Evolutionary conservation across 306 rosid genomes (phyloP).

Genomic region (Myrica gale): DNA sequence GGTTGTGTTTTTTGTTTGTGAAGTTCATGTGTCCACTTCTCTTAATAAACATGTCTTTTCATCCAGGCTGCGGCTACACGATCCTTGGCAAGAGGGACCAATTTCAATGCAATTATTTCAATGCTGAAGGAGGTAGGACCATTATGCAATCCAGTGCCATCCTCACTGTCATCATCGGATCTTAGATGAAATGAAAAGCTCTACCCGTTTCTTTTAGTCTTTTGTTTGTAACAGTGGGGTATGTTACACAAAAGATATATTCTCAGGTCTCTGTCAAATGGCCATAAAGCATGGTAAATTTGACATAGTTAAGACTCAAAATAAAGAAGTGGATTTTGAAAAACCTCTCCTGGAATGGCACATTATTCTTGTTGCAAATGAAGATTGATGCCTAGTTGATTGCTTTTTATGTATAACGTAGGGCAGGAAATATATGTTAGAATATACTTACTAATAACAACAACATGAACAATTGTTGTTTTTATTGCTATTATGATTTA

Average conservation of each 20-base stretch:
- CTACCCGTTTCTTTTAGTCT: neutral
- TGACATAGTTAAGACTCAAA: neutral
- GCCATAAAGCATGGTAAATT: neutral
- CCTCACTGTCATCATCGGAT: conserved; percentile 10
- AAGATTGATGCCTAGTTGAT: neutral
- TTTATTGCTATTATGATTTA: neutral
- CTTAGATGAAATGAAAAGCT: neutral
- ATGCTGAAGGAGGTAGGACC: conserved; percentile 88
- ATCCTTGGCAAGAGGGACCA: conserved; percentile 79
- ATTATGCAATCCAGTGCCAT: conserved; percentile 19
- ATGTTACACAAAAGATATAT: neutral
- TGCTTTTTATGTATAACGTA: neutral
- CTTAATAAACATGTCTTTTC: conserved; percentile 27
- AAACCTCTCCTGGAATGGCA: no score
- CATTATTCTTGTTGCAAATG: neutral
- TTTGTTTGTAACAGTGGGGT: neutral
- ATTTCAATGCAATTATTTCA: conserved; percentile 54
- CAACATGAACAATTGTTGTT: neutral
- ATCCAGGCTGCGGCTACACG: conserved; percentile 92
- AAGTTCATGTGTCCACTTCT: conserved; percentile 18
- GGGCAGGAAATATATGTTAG: neutral
- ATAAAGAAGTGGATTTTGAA: neutral
- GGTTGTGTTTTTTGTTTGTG: neutral
- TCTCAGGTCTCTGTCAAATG: neutral
- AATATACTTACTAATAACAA: neutral